A percentile compares a stretch with the other conserved stretches of the same genome.
Evolutionary conservation across 2,329 filamentous ascomycete species (phyloP).

Genomic region (Cercospora canescens): DNA sequence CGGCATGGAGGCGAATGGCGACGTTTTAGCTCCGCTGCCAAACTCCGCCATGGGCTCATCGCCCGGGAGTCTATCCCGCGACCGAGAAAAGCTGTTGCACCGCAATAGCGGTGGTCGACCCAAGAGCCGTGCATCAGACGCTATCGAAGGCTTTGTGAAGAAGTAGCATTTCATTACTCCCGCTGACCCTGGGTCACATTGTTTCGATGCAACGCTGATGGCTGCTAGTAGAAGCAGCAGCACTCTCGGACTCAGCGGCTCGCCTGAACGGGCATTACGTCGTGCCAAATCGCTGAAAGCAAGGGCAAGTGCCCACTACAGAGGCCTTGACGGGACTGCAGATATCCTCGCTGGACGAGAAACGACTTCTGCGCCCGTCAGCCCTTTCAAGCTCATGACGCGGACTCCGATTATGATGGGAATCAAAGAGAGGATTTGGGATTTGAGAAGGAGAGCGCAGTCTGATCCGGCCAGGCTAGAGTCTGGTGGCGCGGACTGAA

Average conservation of each 20-base stretch:
- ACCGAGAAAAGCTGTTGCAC: constrained; percentile 30
- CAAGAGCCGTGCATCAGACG: constrained; percentile 27
- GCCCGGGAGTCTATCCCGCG: constrained; percentile 9
- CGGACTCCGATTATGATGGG: constrained; percentile 22
- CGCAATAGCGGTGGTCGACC: constrained; percentile 28
- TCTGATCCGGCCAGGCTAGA: constrained; percentile 28
- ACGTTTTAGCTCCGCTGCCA: constrained; percentile 66
- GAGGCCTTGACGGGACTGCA: constrained; percentile 19
- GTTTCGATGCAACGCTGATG: constrained; percentile 5
- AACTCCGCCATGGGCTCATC: constrained; percentile 16
- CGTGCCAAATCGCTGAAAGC: constrained; percentile 11
- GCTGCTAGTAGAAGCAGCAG: constrained; percentile 2
- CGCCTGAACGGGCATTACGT: constrained; percentile 14
- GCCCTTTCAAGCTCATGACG: constrained; percentile 6
- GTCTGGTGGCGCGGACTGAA: background rate
- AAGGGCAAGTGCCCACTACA: constrained; percentile 7
- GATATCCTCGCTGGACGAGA: constrained; percentile 14
- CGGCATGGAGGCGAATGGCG: constrained; percentile 41
- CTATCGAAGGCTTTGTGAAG: constrained; percentile 34
- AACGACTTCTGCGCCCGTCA: background rate
- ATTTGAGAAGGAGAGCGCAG: constrained; percentile 25
- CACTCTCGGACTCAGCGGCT: background rate
- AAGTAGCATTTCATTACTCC: constrained; percentile 31
- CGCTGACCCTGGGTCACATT: constrained; percentile 5
- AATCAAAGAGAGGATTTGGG: constrained; percentile 23